These are phyloP conservation scores for Leucocoprinus birnbaumii DNA, from an alignment of 768 basidiomycete species.

Conservation along the genomic window DNA sequence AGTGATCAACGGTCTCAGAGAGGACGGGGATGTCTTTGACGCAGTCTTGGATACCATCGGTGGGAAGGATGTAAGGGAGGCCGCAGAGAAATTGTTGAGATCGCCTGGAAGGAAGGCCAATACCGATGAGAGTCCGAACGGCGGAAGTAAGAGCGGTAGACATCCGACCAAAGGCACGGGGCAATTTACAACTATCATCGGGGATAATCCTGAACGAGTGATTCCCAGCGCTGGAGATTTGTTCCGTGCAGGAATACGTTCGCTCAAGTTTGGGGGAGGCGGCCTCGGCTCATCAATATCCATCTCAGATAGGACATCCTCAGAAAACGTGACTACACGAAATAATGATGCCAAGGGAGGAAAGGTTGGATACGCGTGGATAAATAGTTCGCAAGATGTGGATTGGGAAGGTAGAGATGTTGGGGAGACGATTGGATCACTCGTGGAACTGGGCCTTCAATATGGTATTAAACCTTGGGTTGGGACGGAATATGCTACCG, in stretches of 20 bases:
- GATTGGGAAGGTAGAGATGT: constrained; percentile 83
- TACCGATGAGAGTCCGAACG: constrained; percentile 11
- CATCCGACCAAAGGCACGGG: constrained; percentile 22
- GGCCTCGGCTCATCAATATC: constrained; percentile 12
- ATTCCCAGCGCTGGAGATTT: constrained; percentile 72
- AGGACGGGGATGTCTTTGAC: constrained; percentile 66
- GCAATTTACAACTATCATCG: constrained; percentile 81
- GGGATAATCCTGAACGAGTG: constrained; percentile 61
- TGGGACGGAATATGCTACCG: constrained; percentile 3
- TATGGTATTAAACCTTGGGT: constrained; percentile 43
- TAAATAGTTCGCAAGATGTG: constrained; percentile 75
- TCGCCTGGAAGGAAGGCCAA: constrained; percentile 19
- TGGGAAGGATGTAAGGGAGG: constrained; percentile 77
- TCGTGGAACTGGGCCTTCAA: constrained; percentile 39
- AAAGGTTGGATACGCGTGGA: constrained; percentile 76
- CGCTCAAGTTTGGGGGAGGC: constrained; percentile 38
- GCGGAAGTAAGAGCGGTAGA: constrained; percentile 19
- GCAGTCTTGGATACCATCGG: constrained; percentile 83
- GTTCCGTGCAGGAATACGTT: constrained; percentile 69
- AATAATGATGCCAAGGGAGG: constrained; percentile 16
- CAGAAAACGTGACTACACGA: constrained; percentile 4
- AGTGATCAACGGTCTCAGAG: constrained; percentile 48
- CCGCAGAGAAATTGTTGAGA: constrained; percentile 58
- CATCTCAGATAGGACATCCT: constrained; percentile 7
- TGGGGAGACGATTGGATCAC: constrained; percentile 41